phyloP scores from a whole-genome alignment of 2,329 filamentous ascomycete genomes.

The Colletotrichum eleusines region DNA sequence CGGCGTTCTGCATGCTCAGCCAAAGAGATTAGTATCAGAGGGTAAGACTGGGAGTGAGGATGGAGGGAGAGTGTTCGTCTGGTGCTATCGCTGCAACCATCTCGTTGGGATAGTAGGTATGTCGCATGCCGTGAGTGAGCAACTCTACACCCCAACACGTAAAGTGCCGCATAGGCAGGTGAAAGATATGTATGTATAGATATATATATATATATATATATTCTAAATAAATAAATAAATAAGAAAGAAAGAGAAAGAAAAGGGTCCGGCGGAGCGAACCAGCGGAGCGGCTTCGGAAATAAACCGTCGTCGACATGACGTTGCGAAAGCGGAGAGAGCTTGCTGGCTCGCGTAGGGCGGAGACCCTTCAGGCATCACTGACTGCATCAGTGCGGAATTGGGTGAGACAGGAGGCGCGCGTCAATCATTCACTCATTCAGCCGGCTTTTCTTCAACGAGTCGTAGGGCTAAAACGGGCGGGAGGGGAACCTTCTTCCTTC shows the following conservation, averaged over 20 bases:
- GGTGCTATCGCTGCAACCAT: background rate
- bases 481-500: no score
- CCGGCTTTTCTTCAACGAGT: background rate
- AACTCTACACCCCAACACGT: background rate
- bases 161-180: background rate
- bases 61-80: background rate
- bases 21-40: background rate
- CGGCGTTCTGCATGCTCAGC: background rate
- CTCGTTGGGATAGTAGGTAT: background rate
- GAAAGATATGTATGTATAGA: no score
- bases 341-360: conserved; percentile 8
- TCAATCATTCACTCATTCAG: background rate
- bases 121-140: conserved; percentile 6
- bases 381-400: conserved; percentile 18
- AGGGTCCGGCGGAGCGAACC: background rate
- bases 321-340: conserved; percentile 9
- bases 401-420: conserved; percentile 1
- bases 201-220: no score
- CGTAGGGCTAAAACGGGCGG: background rate
- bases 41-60: background rate
- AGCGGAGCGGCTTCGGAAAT: conserved; percentile 19
- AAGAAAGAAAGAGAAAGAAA: background rate
- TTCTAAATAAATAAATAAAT: no score
- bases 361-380: conserved; percentile 19
- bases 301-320: conserved; percentile 24